A percentile compares a stretch with the other conserved stretches of the same genome.
Evolutionary conservation across 805 yeast species (phyloP).

Genomic region (Kazachstania bromeliacearum): DNA sequence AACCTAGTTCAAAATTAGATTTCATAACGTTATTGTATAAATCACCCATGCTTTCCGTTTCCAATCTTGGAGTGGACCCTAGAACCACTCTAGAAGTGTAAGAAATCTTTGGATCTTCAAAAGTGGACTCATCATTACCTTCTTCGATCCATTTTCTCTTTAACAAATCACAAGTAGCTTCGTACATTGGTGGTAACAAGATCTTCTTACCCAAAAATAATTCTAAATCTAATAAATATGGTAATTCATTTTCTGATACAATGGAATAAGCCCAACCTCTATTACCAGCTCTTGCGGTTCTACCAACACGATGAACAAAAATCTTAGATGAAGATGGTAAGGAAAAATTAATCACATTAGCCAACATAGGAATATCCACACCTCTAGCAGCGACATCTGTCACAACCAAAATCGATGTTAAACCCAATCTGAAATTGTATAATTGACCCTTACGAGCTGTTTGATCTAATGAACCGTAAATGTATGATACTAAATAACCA

Average conservation of each 20-base stretch:
- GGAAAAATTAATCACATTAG: conserved; percentile 87
- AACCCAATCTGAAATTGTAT: conserved; percentile 73
- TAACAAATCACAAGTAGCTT: conserved; percentile 46
- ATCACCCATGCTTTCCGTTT: conserved; percentile 65
- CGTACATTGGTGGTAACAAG: conserved; percentile 58
- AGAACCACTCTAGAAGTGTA: conserved; percentile 71
- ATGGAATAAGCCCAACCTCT: conserved; percentile 96
- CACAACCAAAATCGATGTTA: conserved; percentile 81
- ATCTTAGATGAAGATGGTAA: conserved; percentile 89
- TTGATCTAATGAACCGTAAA: conserved; percentile 92
- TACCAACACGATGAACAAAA: conserved; percentile 94
- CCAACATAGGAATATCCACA: conserved; percentile 93
- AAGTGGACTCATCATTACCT: conserved; percentile 31
- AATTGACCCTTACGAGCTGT: conserved; percentile 87
- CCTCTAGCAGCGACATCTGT: conserved; percentile 99
- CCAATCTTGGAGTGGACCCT: conserved; percentile 71
- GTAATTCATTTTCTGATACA: conserved; percentile 74
- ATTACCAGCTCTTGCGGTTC: conserved; percentile 99
- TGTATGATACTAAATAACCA: conserved; percentile 81
- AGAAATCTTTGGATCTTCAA: conserved; percentile 47
- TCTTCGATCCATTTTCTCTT: conserved; percentile 36
- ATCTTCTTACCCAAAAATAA: conserved; percentile 80
- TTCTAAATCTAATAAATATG: conserved; percentile 84
- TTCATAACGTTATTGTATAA: conserved; percentile 50
- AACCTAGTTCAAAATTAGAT: conserved; percentile 58